phyloP scores from a whole-genome alignment of 2,329 filamentous ascomycete species.

The Ceratocystis ficicola region DNA sequence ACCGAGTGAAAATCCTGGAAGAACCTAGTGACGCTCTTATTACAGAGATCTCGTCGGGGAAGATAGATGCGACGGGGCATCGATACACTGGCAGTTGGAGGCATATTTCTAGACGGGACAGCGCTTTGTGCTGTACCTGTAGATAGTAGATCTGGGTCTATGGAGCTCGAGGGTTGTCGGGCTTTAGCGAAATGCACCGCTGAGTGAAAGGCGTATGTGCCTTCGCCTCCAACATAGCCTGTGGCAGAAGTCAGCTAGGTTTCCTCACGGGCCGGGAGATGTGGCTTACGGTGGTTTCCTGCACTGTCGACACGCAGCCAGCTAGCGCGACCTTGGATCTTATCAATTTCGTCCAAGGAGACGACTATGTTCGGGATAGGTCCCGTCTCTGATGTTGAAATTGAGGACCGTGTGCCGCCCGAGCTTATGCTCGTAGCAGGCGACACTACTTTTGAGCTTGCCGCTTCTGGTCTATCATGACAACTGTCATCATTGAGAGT shows the following conservation, averaged over 20 bases:
- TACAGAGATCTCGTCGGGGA: conserved; percentile 26
- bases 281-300: conserved; percentile 4
- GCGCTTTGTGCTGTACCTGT: background rate
- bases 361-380: background rate
- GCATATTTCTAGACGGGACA: background rate
- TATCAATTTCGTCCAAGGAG: conserved; percentile 10
- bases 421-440: conserved; percentile 1
- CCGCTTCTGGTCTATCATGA: background rate
- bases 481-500: background rate
- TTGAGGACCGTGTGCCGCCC: background rate
- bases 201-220: conserved; percentile 26
- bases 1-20: conserved; percentile 27
- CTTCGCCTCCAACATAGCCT: conserved; percentile 26
- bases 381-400: background rate
- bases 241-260: conserved; percentile 7
- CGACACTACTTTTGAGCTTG: background rate
- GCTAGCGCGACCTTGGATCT: background rate
- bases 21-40: conserved; percentile 26
- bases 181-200: conserved; percentile 25
- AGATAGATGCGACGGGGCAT: conserved; percentile 25
- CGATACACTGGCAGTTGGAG: conserved; percentile 21
- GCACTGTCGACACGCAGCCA: conserved; percentile 1
- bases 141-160: background rate
- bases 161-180: conserved; percentile 21
- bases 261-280: background rate